phyloP scores from a whole-genome alignment of 169 alveolate genomes.

The Theileria sp. region DNA sequence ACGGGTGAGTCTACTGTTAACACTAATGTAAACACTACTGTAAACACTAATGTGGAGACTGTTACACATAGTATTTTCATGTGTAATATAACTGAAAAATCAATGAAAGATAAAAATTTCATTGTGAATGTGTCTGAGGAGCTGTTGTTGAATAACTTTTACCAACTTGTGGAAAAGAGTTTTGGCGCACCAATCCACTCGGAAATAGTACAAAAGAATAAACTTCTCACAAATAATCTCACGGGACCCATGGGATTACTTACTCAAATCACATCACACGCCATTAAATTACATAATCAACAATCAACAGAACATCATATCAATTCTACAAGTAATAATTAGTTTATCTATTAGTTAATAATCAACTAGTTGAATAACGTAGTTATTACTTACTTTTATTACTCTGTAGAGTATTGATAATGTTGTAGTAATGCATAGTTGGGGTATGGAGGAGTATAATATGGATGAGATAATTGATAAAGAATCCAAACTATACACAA shows the following conservation, averaged over 20 bases:
- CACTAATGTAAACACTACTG: too few species aligned
- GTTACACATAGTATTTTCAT: too few species aligned
- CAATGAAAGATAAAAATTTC: neutral
- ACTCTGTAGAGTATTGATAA: too few species aligned
- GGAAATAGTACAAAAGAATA: slow-evolving; percentile 13
- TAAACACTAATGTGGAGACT: too few species aligned
- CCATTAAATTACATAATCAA: neutral
- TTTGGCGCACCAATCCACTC: neutral
- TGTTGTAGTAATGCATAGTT: slow-evolving; percentile 22
- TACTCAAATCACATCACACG: slow-evolving; percentile 16
- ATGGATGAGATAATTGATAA: neutral
- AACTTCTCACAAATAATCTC: neutral
- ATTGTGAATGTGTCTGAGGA: slow-evolving; percentile 24
- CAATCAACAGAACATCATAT: neutral
- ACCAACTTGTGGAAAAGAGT: neutral
- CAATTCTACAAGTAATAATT: too few species aligned
- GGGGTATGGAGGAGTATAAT: slow-evolving; percentile 30
- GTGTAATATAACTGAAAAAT: neutral
- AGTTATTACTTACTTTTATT: too few species aligned
- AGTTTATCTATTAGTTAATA: too few species aligned
- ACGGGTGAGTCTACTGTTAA: too few species aligned
- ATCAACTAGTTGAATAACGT: too few species aligned
- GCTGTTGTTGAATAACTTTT: slow-evolving; percentile 28
- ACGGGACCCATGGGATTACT: slow-evolving; percentile 32
- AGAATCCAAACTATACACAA: slow-evolving; percentile 32